Conservation (phyloP, 2,329 filamentous ascomycete species). For the Rhinocladiella similis region DNA sequence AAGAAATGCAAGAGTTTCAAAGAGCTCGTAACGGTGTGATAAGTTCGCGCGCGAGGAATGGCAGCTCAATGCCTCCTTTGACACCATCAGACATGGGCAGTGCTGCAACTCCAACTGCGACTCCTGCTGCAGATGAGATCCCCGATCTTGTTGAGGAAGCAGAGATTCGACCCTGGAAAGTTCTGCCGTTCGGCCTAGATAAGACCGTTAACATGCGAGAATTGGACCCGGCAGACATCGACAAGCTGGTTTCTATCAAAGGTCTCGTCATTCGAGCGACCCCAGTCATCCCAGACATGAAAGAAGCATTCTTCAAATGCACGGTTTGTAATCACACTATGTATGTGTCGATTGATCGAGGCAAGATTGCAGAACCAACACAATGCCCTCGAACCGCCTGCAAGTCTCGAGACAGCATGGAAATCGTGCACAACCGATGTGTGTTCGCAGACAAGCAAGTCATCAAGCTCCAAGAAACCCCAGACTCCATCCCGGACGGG, state of each 20-base stretch:
- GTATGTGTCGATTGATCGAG: conserved; percentile 87
- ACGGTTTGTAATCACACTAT: conserved; percentile 89
- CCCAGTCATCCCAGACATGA: conserved; percentile 98
- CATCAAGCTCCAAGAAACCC: conserved; percentile 97
- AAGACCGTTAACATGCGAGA: conserved; percentile 87
- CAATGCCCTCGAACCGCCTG: conserved; percentile 82
- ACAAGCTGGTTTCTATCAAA: conserved; percentile 92
- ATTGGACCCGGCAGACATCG: conserved; percentile 92
- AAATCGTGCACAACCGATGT: conserved; percentile 95
- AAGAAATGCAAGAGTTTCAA: conserved; percentile 71
- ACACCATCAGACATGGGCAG: conserved; percentile 76
- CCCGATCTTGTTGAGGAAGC: conserved; percentile 77
- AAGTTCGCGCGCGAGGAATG: conserved; percentile 50
- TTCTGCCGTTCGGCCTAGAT: conserved; percentile 86
- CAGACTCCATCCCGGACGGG: conserved; percentile 88
- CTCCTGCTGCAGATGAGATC: conserved; percentile 49
- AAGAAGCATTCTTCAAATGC: conserved; percentile 96
- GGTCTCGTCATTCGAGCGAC: conserved; percentile 94
- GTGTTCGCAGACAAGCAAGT: conserved; percentile 96
- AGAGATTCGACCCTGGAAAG: conserved; percentile 75
- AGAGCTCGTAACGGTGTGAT: conserved; percentile 54
- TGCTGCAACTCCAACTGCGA: conserved; percentile 39
- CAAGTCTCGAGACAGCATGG: conserved; percentile 89
- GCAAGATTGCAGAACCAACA: conserved; percentile 93
- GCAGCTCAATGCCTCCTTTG: conserved; percentile 73